phyloP scores from a whole-genome alignment of 208 protist genomes.

The Spongospora subterranea region DNA sequence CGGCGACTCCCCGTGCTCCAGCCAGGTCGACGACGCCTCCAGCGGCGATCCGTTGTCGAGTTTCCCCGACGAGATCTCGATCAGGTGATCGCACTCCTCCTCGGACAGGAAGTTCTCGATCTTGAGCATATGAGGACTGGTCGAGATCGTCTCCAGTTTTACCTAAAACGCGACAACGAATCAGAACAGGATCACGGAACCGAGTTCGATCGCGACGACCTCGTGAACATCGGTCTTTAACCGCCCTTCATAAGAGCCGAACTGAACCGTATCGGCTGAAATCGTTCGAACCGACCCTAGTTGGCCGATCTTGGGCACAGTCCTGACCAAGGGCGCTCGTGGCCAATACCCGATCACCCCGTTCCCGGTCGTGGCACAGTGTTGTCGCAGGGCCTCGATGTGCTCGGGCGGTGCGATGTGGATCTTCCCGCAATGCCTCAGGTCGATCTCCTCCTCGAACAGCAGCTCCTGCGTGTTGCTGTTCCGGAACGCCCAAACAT shows the following conservation, averaged over 20 bases:
- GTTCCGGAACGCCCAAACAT: slow-evolving; percentile 27
- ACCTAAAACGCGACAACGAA: not conserved
- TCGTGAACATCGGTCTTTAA: not conserved
- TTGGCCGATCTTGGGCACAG: not conserved
- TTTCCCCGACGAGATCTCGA: not conserved
- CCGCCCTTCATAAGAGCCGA: slow-evolving; percentile 26
- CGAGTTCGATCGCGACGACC: not conserved
- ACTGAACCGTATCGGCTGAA: not conserved
- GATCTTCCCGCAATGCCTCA: slow-evolving; percentile 28
- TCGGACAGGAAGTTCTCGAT: slow-evolving; percentile 46
- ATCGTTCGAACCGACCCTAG: not conserved
- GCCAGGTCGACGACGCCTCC: slow-evolving; percentile 19
- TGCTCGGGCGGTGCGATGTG: slow-evolving; percentile 24
- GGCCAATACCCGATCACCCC: slow-evolving; percentile 32
- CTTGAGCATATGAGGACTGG: not conserved
- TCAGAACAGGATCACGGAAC: not conserved
- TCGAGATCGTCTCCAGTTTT: not conserved
- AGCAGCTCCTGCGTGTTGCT: not conserved
- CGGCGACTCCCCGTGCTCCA: slow-evolving; percentile 44
- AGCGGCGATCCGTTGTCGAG: not conserved
- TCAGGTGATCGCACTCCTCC: slow-evolving; percentile 46
- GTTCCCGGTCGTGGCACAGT: slow-evolving; percentile 10
- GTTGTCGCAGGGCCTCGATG: slow-evolving; percentile 42
- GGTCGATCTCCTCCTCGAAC: slow-evolving; percentile 27
- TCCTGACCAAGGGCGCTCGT: slow-evolving; percentile 22